Evolutionary conservation across 2,329 filamentous ascomycete species (phyloP), one percentile per base, ranked within the genome.

Genomic region (Dactylonectria macrodidyma): DNA sequence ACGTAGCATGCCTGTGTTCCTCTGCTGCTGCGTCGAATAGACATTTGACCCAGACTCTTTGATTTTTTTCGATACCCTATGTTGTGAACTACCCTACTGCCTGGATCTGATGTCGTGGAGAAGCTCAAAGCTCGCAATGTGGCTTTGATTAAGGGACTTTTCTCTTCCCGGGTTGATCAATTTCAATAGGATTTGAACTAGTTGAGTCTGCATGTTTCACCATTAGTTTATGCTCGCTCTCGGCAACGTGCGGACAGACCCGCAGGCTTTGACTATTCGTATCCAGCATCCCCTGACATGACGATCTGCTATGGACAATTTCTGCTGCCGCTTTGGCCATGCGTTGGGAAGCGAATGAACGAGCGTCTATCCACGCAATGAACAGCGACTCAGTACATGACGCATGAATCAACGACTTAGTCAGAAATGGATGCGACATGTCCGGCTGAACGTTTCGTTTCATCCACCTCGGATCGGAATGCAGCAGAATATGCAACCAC

Each of bases 1-100:
- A 75, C 63, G 71, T 76, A 76, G 74, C 73, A 71, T 63, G 74
- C 72, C 74, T 46, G 71, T 71, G 69, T 72, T 67, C 67, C 74
- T 63, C 34, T 52, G 74, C 72, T 63, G 73, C 72, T 75, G 71
- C 72, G 72, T 76, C 74, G 54, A 76, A 76, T 76, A 76, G 74
- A 76, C 74, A 71, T 71, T 69, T 76, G 48, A 70, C 74, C 68
- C 74, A 76, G 65, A 52, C 12, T 51, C 16, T 47, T 41, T 30
- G 9, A 5, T 38, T 34, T 9, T 34, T 14, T 19, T 19, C 19
- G 19, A 19, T 1, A 19, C 19, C 19, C 48, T 44, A 11, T 33
- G 10, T 19, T 12, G 3, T 14, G 44, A 22, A 50, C 4, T 16
- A 19, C 30, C 11, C 11, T 44, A 8, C 19, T 30, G 4, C 7